Base-by-base conservation (phyloP, 1,139 yeast genomes). In the Zhuliangozyma blackwelliae region DNA sequence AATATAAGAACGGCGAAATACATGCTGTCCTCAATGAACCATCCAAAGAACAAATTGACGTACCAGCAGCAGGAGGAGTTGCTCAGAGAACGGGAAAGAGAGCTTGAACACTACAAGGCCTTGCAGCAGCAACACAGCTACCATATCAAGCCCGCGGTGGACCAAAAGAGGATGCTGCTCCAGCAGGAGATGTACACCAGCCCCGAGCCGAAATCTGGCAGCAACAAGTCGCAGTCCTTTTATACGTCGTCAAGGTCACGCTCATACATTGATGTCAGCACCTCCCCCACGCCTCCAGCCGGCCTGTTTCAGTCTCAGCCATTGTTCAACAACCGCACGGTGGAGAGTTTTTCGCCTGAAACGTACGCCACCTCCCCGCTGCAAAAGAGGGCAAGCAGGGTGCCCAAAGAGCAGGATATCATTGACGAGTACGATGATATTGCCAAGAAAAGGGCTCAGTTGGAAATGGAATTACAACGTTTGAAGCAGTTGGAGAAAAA, bases 381-480 rank as follows among this genome's bases (percentile, higher is more conserved):
- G 30, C 38, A 43, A 32, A 40, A 26, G 30, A 20, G 20, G 2
- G 33, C 28, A 23, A 13, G 37, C 25, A 36, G 27, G 26, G 13
- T 19, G n/a, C 31, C 31, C 5, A 32, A 33, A 23, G 44, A 40
- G 19, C 40, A 40, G 29, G 46, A 47, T n/a, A 43, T 40, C 23
- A 38, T 39, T n/a, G 47, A 44, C 10, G 57, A 58, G 21, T 52
- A 55, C 31, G 61, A 61, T 29, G 68, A 61, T 37, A 58, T 65
- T 30, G 52, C 59, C 7, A 49, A 51, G 29, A 66, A 64, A 43
- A 55, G 67, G 40, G 67, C 62, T 20, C 70, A 65, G 43, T 57
- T 69, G 34, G 75, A 70, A 45, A 43, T 60, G 47, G 74, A 68
- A 43, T 52, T 68, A 31, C 61, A 61, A 36, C 64, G 61, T 30